Evolutionary conservation across 1,284 basidiomycete species (phyloP).

Genomic region (Omphalotus olearius): DNA sequence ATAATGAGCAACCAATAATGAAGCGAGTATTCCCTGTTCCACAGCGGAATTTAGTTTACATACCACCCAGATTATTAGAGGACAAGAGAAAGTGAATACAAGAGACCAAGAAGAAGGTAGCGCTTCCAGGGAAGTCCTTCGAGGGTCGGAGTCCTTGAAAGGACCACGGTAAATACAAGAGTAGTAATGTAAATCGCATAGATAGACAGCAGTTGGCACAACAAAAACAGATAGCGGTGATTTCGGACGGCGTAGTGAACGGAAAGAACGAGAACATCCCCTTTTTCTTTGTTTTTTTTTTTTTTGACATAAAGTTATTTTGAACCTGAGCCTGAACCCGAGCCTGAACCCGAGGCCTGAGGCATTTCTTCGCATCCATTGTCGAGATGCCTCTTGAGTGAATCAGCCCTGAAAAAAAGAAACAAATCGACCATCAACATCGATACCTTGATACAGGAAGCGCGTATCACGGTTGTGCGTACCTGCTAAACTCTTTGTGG

Average conservation of each 20-base stretch:
- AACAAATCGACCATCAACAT: neutral
- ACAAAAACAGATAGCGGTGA: too few relatives aligned
- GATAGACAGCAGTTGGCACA: too few relatives aligned
- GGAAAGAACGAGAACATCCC: neutral
- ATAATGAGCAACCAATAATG: too few relatives aligned
- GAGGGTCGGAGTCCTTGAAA: neutral
- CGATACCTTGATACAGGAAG: too few relatives aligned
- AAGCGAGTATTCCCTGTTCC: too few relatives aligned
- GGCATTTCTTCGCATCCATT: slow-evolving; percentile 17
- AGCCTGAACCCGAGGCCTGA: neutral
- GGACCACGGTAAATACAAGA: too few relatives aligned
- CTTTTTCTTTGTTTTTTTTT: neutral
- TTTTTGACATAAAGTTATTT: neutral
- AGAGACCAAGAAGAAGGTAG: neutral
- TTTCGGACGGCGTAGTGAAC: neutral
- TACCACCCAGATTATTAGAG: too few relatives aligned
- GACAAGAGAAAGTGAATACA: neutral
- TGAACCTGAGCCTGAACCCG: neutral
- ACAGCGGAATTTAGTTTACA: neutral
- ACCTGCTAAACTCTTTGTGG: slow-evolving; percentile 70
- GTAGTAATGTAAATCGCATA: too few relatives aligned
- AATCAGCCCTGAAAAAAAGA: slow-evolving; percentile 31
- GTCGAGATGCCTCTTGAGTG: slow-evolving; percentile 45
- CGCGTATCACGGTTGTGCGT: slow-evolving; percentile 13
- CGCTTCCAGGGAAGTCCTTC: neutral